These are phyloP conservation scores for Cryptococcus depauperatus DNA, from an alignment of 1,284 basidiomycete species.

Conservation along the genomic window DNA sequence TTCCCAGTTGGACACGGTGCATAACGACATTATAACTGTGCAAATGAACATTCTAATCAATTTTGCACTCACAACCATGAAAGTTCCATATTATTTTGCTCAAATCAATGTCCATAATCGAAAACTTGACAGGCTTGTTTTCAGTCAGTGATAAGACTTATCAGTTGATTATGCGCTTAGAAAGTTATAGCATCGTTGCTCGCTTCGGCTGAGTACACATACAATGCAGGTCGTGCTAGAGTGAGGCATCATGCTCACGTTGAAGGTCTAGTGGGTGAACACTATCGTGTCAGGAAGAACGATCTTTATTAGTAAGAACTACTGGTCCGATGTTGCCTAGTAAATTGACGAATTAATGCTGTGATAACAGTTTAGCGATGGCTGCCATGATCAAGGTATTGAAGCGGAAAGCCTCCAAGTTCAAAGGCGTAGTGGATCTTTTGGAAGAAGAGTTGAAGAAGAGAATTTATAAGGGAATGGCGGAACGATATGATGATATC, in stretches of 20 bases:
- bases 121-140: constrained; percentile 9
- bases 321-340: not conserved
- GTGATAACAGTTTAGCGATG: constrained; percentile 59
- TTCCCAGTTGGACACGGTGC: constrained; percentile 54
- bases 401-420: constrained; percentile 46
- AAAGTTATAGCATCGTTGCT: constrained; percentile 21
- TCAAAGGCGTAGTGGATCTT: constrained; percentile 18
- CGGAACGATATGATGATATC: not conserved
- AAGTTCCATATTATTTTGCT: constrained; percentile 81
- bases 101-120: constrained; percentile 49
- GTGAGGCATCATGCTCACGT: constrained; percentile 22
- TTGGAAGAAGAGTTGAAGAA: constrained; percentile 15
- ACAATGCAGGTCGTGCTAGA: constrained; percentile 33
- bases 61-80: constrained; percentile 77
- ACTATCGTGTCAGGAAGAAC: constrained; percentile 32
- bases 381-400: constrained; percentile 66
- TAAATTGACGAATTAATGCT: not conserved
- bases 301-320: not conserved
- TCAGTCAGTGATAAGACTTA: constrained; percentile 20
- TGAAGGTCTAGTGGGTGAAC: constrained; percentile 43
- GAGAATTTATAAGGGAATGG: constrained; percentile 4
- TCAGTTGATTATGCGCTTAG: not conserved
- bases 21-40: constrained; percentile 60
- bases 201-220: constrained; percentile 32
- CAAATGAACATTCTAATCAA: constrained; percentile 79